These are phyloP conservation scores for Fusarium verrucosum DNA, from an alignment of 2,329 filamentous ascomycete species.

Conservation along the genomic window DNA sequence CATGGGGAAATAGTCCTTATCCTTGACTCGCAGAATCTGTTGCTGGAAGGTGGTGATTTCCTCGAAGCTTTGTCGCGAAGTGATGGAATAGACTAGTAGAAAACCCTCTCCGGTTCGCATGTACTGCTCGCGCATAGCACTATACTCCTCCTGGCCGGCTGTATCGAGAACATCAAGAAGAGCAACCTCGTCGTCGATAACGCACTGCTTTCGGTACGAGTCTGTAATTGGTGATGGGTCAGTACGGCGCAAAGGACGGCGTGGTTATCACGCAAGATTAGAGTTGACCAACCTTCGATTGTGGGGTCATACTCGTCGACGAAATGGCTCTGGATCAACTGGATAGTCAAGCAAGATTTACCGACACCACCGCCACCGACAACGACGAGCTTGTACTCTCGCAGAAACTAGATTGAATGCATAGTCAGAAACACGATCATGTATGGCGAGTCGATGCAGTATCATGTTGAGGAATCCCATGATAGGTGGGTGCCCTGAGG, in stretches of 20 bases:
- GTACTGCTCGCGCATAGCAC: conserved; percentile 99
- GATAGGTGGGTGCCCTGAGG: neutral
- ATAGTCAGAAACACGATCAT: conserved; percentile 29
- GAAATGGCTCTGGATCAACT: conserved; percentile 95
- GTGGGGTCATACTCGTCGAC: conserved; percentile 99
- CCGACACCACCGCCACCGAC: conserved; percentile 98
- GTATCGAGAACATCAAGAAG: conserved; percentile 98
- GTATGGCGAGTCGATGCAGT: neutral
- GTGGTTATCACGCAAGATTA: neutral
- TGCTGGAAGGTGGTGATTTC: conserved; percentile 99
- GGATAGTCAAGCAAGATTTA: conserved; percentile 99
- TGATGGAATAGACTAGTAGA: conserved; percentile 97
- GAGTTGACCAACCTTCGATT: conserved; percentile 81
- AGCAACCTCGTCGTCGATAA: conserved; percentile 97
- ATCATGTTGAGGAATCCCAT: neutral
- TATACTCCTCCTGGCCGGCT: conserved; percentile 98
- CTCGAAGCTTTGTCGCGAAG: conserved; percentile 95
- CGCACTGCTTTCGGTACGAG: conserved; percentile 99
- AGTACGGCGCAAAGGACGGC: conserved; percentile 31
- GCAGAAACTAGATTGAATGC: conserved; percentile 69
- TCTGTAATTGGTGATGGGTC: conserved; percentile 63
- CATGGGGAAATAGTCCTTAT: conserved; percentile 99
- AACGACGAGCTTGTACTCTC: conserved; percentile 96
- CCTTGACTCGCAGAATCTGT: conserved; percentile 97
- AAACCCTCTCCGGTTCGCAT: conserved; percentile 99